Base-by-base conservation (phyloP, 1,284 basidiomycete genomes). In the Agroathelia rolfsii region DNA sequence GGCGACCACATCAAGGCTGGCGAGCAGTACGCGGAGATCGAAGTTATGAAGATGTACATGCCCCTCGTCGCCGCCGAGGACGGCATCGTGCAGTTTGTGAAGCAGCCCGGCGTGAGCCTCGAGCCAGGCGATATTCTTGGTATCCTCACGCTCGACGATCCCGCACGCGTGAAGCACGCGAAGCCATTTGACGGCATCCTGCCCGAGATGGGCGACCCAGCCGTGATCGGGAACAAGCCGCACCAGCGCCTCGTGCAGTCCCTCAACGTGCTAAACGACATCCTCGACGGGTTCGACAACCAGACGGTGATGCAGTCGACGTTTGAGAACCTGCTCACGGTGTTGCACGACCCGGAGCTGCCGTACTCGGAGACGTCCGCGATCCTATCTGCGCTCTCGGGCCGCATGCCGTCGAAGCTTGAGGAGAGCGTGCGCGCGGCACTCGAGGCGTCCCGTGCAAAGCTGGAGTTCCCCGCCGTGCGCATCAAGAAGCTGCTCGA, bases 21-120 rank as follows among this genome's bases (percentile, higher is more conserved):
- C 20, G 90, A 97, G 46, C 79, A 89, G 37, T 98, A 97, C 55
- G 95, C 95, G 35, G 95, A 99, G 58, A 97, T 99, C 36, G 95
- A 99, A 73, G 83, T 95, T 46, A 95, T 95, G 92, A 96, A 96
- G 67, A 96, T 96, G 92, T 93, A 93, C 60, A 94, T 96, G 92
- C 89, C 90, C 10, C 76, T 99, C 38, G 79, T 90, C 36, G 90
- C 93, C n/a, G 74, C 84, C 3, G 95, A 99, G 58, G 89, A 94
- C 55, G 95, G 95, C 55, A 73, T 86, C 29, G 79, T 89, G n/a
- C 88, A 93, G 51, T 84, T 98, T 53, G 90, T 98, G 58, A 98
- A 97, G 66, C 92, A 97, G 53, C 88, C 94, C 33, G 95, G 95
- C 47, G 86, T 94, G 49, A 90, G 89, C 44, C 76, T 99, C 38